Evolutionary conservation across 1,284 basidiomycete genomes (phyloP).

Genomic region (Boletus sp.): DNA sequence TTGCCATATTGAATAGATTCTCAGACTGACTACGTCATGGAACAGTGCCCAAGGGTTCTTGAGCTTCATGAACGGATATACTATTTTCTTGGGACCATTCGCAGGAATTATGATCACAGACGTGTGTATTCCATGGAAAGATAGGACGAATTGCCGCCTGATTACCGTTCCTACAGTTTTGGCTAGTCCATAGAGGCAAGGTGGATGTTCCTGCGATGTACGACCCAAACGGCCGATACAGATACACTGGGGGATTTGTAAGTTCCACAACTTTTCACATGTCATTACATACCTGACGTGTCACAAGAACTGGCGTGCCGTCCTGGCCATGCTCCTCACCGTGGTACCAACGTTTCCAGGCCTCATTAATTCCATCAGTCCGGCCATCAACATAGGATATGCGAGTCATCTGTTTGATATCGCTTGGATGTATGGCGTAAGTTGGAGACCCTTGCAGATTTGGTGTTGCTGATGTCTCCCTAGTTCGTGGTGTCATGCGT

Average conservation of each 20-base stretch:
- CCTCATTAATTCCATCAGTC: slow-evolving; percentile 63
- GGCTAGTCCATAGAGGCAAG: slow-evolving; percentile 60
- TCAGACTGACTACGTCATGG: neutral
- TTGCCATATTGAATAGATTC: neutral
- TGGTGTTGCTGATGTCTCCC: neutral
- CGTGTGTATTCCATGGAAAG: slow-evolving; percentile 37
- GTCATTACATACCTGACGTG: slow-evolving; percentile 7
- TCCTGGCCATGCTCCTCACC: slow-evolving; percentile 52
- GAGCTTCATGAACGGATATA: slow-evolving; percentile 64
- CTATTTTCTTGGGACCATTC: slow-evolving; percentile 70
- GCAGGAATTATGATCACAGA: slow-evolving; percentile 74
- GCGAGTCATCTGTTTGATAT: slow-evolving; percentile 57
- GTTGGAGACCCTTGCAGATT: slow-evolving; percentile 20
- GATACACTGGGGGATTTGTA: slow-evolving; percentile 62
- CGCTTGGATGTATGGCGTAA: slow-evolving; percentile 69
- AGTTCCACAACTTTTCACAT: slow-evolving; percentile 25
- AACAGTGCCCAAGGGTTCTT: slow-evolving; percentile 46
- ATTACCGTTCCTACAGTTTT: slow-evolving; percentile 43
- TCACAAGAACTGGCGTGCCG: slow-evolving; percentile 68
- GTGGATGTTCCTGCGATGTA: slow-evolving; percentile 75
- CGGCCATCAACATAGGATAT: slow-evolving; percentile 50
- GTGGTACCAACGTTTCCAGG: slow-evolving; percentile 70
- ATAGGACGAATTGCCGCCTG: neutral
- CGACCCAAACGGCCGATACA: slow-evolving; percentile 59
- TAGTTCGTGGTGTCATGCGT: slow-evolving; percentile 41